Evolutionary conservation across 1,284 basidiomycete species (phyloP), one percentile per base, ranked within the genome.

Genomic region (Exsudoporus floridanus): DNA sequence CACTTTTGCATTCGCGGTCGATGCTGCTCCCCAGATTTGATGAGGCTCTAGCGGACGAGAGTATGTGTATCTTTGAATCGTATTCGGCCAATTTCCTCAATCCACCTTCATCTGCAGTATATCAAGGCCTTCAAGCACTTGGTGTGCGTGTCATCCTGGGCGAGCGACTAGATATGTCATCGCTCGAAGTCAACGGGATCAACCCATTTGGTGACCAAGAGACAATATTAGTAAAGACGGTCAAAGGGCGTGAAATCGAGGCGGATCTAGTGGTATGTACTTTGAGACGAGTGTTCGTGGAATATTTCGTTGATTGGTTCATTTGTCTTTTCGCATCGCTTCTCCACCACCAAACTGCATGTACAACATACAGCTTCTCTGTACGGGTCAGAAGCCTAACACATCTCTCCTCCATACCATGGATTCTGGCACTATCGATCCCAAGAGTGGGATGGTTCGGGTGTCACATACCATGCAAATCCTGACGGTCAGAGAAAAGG

Each of bases 301-400:
- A 18, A 34, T 6, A 2, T 30, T 18, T 35, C 7, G 4, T 34
- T 5, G 13, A 49, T 19, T 7, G 5, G 7, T 19, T 33, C 5
- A 34, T 30, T 21, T 27, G 5, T 35, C 25, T 50, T 30, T 23
- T 28, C n/a, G 6, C 5, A 21, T 25, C n/a, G 21, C 5, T 41
- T 35, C 36, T 27, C 42, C 35, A n/a, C 25, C 36, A 36, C 4
- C 19, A 7, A 35, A 49, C 30, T 38, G 40, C 28, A 28, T 38
- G 14, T n/a, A 43, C 18, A 6, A 30, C 30, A 34, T n/a, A 33
- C 49, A 89, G 84, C 76, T 92, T 14, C 73, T 87, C 1, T 91
- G 90, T 64, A 91, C 88, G 0, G 89, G 89, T 7, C 88, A 90
- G 69, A 76, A 72, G 34, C 87, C 88, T 18, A 90, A 91, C 64